These are phyloP conservation scores for Salix purpurea DNA, from an alignment of 345 rosid species.

Conservation along the genomic window DNA sequence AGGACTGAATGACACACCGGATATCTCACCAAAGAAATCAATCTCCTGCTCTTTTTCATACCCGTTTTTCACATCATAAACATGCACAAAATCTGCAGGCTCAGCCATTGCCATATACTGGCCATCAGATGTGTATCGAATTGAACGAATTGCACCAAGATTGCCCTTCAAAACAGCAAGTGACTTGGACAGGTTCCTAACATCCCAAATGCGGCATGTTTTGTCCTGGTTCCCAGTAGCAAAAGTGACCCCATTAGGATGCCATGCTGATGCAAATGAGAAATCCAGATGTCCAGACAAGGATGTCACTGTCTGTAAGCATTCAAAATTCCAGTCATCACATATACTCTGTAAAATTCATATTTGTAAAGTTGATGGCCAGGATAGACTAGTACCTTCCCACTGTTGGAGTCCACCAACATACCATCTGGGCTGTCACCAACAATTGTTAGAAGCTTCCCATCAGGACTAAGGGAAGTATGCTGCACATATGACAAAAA, in stretches of 20 bases:
- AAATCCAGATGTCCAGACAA: slow-evolving; percentile 52
- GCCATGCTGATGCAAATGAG: slow-evolving; percentile 68
- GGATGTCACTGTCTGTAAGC: slow-evolving; percentile 35
- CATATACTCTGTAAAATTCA: neutral
- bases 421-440: slow-evolving; percentile 47
- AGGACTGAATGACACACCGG: slow-evolving; percentile 58
- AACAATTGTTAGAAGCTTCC: slow-evolving; percentile 45
- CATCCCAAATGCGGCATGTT: slow-evolving; percentile 61
- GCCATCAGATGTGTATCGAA: slow-evolving; percentile 54
- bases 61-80: slow-evolving; percentile 48
- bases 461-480: slow-evolving; percentile 50
- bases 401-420: slow-evolving; percentile 47
- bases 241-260: slow-evolving; percentile 49
- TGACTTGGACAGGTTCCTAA: slow-evolving; percentile 46
- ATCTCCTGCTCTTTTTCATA: slow-evolving; percentile 59
- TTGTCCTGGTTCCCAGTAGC: slow-evolving; percentile 69
- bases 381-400: slow-evolving; percentile 32
- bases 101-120: slow-evolving; percentile 56
- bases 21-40: slow-evolving; percentile 63
- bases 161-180: slow-evolving; percentile 56
- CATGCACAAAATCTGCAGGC: slow-evolving; percentile 64
- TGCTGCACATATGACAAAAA: slow-evolving; percentile 30
- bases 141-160: slow-evolving; percentile 55
- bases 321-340: slow-evolving; percentile 12
- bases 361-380: neutral